Conservation (phyloP, 805 yeast genomes). For the Ogataea nonfermentans region DNA sequence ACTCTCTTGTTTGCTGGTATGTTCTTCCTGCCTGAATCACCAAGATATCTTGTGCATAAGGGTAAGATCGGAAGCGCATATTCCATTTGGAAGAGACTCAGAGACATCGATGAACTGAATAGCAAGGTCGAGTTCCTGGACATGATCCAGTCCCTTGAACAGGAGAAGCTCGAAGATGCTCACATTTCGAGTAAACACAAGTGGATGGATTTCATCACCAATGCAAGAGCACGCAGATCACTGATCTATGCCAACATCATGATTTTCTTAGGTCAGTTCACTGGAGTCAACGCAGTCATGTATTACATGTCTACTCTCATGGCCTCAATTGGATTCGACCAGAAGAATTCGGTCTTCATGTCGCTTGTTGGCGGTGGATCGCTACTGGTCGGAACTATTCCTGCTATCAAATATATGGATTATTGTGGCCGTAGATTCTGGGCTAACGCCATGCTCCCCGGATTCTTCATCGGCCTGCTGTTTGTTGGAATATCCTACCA, state of each 20-base stretch:
- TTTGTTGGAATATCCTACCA: conserved; percentile 59
- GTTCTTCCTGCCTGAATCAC: conserved; percentile 59
- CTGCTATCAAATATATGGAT: conserved; percentile 60
- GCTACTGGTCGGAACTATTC: conserved; percentile 60
- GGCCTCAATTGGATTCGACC: conserved; percentile 51
- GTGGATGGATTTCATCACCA: conserved; percentile 50
- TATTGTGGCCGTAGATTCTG: conserved; percentile 56
- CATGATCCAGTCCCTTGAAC: conserved; percentile 50
- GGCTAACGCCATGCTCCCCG: conserved; percentile 54
- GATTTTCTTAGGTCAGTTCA: conserved; percentile 61
- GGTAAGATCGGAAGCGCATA: conserved; percentile 51
- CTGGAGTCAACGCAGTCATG: conserved; percentile 67
- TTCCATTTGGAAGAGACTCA: conserved; percentile 53
- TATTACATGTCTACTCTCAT: conserved; percentile 62
- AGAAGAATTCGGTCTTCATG: conserved; percentile 57
- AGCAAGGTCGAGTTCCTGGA: conserved; percentile 56
- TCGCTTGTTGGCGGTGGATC: conserved; percentile 70
- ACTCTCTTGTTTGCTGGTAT: conserved; percentile 49
- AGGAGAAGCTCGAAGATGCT: conserved; percentile 37
- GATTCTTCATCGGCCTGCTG: conserved; percentile 59
- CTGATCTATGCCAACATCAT: conserved; percentile 54
- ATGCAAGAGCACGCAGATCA: conserved; percentile 62
- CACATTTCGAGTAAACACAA: conserved; percentile 36
- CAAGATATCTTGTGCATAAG: conserved; percentile 54
- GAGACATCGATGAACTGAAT: conserved; percentile 43